Evolutionary conservation across 192 early-diverging fungal species (phyloP).

Genomic region (Lobosporangium transversale): DNA sequence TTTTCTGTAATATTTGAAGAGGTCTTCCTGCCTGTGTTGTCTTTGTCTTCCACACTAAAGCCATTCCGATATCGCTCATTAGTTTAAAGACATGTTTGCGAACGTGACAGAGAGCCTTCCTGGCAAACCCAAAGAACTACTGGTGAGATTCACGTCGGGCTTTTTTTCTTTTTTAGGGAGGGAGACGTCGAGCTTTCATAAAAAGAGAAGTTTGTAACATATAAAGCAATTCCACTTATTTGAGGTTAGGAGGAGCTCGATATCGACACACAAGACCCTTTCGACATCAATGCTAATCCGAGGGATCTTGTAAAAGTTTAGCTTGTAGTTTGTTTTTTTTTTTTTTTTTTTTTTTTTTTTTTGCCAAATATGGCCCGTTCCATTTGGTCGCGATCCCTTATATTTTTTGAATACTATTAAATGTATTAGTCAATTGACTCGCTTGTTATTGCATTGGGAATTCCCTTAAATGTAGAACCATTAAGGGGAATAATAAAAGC

Average conservation of each 20-base stretch:
- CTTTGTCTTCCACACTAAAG: neutral
- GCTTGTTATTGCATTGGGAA: too few relatives aligned
- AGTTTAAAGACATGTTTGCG: constrained; percentile 59
- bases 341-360: neutral
- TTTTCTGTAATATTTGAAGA: neutral
- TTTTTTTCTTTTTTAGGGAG: neutral
- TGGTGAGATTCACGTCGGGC: constrained; percentile 13
- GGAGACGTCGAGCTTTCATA: too few relatives aligned
- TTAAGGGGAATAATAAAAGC: neutral
- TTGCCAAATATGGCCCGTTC: neutral
- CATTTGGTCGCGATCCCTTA: too few relatives aligned
- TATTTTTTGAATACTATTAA: too few relatives aligned
- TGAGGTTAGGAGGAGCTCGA: constrained; percentile 36
- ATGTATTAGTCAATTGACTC: neutral
- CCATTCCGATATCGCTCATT: too few relatives aligned
- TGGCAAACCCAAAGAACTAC: constrained; percentile 49
- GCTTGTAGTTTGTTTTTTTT: neutral
- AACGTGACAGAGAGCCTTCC: constrained; percentile 52
- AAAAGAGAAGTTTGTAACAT: too few relatives aligned
- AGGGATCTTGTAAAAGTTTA: constrained; percentile 17
- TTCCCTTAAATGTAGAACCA: neutral
- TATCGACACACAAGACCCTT: constrained; percentile 30
- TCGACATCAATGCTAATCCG: constrained; percentile 33
- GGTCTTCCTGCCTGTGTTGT: neutral
- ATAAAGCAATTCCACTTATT: too few relatives aligned